Evolutionary conservation across 768 basidiomycete genomes (phyloP).

Genomic region (Cystofilobasidium capitatum): DNA sequence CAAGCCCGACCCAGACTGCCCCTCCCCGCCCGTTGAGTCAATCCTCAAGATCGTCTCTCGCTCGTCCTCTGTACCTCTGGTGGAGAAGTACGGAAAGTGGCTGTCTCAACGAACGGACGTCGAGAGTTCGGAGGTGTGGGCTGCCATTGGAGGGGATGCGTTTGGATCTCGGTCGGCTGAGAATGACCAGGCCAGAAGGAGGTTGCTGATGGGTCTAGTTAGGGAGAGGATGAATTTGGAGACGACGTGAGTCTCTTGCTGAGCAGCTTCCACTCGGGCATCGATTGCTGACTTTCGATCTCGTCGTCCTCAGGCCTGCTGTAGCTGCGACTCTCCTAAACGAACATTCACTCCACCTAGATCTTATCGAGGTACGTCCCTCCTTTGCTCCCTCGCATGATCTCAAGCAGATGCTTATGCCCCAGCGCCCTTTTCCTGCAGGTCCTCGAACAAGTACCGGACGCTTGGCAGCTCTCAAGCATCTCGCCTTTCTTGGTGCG

Average conservation of each 20-base stretch:
- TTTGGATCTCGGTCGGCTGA: constrained; percentile 40
- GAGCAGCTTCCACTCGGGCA: neutral
- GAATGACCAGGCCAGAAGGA: constrained; percentile 48
- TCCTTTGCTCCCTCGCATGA: constrained; percentile 4
- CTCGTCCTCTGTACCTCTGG: constrained; percentile 52
- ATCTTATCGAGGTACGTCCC: constrained; percentile 63
- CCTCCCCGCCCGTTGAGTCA: constrained; percentile 54
- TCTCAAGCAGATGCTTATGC: no score
- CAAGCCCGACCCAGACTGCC: constrained; percentile 51
- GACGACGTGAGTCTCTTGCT: constrained; percentile 5
- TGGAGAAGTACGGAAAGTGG: constrained; percentile 74
- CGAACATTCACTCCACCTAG: constrained; percentile 69
- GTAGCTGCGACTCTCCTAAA: constrained; percentile 58
- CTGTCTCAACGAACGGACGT: constrained; percentile 47
- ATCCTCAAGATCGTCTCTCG: constrained; percentile 53
- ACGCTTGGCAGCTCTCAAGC: neutral
- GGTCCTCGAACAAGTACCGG: neutral
- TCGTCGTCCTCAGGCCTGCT: constrained; percentile 42
- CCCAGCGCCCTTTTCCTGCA: neutral
- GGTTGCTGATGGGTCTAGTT: constrained; percentile 59
- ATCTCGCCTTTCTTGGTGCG: neutral
- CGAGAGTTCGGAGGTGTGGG: constrained; percentile 46
- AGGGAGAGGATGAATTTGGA: constrained; percentile 52
- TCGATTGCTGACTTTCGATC: neutral
- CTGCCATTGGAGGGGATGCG: constrained; percentile 41